phyloP scores from a whole-genome alignment of 1,139 yeast genomes.

The Suhomyces bribrorum region DNA sequence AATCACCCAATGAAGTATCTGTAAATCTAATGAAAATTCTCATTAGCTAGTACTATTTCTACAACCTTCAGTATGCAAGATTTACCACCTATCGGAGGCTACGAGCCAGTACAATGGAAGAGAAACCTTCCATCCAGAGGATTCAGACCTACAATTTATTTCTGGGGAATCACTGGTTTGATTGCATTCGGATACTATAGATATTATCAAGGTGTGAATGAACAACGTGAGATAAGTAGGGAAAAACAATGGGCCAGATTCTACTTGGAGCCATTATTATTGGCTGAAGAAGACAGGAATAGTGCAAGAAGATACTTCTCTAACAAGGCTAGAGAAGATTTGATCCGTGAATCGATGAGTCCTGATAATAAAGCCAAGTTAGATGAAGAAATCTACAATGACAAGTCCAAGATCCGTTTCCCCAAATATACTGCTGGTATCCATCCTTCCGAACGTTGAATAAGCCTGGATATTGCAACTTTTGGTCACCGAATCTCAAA shows the following conservation, averaged over 20 bases:
- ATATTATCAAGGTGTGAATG: conserved; percentile 67
- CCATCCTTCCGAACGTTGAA: conserved; percentile 36
- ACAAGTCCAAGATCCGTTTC: conserved; percentile 48
- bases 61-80: conserved; percentile 57
- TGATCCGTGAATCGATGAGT: conserved; percentile 46
- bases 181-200: conserved; percentile 75
- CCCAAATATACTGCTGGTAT: conserved; percentile 48
- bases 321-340: conserved; percentile 66
- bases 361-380: conserved; percentile 43
- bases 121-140: conserved; percentile 85
- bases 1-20: conserved; percentile 14
- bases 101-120: conserved; percentile 87
- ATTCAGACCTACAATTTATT: conserved; percentile 72
- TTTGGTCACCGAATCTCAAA: too few relatives aligned
- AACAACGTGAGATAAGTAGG: conserved; percentile 72
- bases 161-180: conserved; percentile 62
- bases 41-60: background rate
- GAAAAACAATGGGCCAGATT: conserved; percentile 81
- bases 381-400: conserved; percentile 47
- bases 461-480: too few relatives aligned
- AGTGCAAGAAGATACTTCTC: conserved; percentile 71
- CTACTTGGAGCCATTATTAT: conserved; percentile 68
- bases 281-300: conserved; percentile 84
- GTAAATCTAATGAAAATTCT: conserved; percentile 10
- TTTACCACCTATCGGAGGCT: conserved; percentile 86